Evolutionary conservation across 1,284 basidiomycete species (phyloP), one percentile per base, ranked within the genome.

Genomic region (Lentinula novae-zelandiae): DNA sequence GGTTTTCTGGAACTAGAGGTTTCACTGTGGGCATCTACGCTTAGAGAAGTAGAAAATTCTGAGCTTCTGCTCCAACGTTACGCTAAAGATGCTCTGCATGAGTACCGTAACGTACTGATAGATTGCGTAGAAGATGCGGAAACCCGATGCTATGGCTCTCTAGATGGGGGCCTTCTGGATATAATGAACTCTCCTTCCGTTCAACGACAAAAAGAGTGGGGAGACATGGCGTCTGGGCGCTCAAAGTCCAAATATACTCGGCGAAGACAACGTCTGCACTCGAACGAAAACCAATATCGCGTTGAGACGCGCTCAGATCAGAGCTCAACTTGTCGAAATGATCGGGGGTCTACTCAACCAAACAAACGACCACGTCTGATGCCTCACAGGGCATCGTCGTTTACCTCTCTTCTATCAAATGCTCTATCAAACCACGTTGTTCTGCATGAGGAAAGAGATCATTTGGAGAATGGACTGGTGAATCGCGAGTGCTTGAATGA

Each of bases 11-110:
- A 65, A 9, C 74, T 82, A 38, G 81, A 84, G 58, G 81, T 80
- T 13, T 80, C 81, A 2, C 67, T 85, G n/a, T 85, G 80, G 78
- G 75, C 76, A 10, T 81, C 78, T 62, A 76, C 77, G 2, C 77
- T 86, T 17, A 73, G 72, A 42, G 72, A 79, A 63, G 73, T 84
- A 54, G 83, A 86, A 62, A 57, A 70, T 63, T 60, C 67, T 61
- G 65, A 69, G 59, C 42, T 60, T 64, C 63, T 64, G 56, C 46
- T 58, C 52, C 66, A 60, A 62, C 67, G 57, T 58, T 51, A 52
- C 39, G 62, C 55, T 40, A 64, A 65, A 31, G 50, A 60, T 1
- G 66, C 72, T 53, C 65, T 78, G 31, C 70, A 72, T 58, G 62
- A 62, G 22, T 75, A 78, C 63, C 73, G 77, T 39, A 67, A 67